Evolutionary conservation across 192 early-diverging fungal genomes (phyloP).

Genomic region (Gonapodya prolifera): DNA sequence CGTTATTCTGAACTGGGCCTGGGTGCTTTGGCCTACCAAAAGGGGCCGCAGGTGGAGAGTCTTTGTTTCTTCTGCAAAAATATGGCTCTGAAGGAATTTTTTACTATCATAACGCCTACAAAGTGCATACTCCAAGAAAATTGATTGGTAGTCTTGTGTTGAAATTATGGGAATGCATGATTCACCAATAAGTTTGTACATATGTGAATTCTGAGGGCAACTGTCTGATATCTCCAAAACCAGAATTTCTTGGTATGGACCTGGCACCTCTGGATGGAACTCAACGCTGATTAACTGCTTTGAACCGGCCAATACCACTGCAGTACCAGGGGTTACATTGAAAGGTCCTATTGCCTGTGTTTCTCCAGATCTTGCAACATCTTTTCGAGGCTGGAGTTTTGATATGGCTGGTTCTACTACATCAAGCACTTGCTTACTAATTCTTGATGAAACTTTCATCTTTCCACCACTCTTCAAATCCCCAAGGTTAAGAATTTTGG

Average conservation of each 20-base stretch:
- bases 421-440: background rate
- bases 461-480: constrained; percentile 26
- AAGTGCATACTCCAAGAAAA: constrained; percentile 49
- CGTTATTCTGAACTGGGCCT: constrained; percentile 42
- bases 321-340: constrained; percentile 38
- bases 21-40: constrained; percentile 38
- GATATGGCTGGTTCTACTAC: constrained; percentile 5
- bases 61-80: constrained; percentile 52
- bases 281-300: constrained; percentile 47
- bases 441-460: background rate
- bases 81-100: constrained; percentile 25
- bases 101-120: constrained; percentile 36
- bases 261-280: constrained; percentile 43
- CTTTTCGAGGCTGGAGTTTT: constrained; percentile 25
- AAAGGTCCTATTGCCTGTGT: constrained; percentile 44
- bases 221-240: constrained; percentile 44
- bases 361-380: constrained; percentile 35
- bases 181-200: constrained; percentile 40
- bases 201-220: constrained; percentile 30
- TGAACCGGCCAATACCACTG: constrained; percentile 27
- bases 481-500: constrained; percentile 25
- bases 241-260: constrained; percentile 42
- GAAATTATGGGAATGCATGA: constrained; percentile 48
- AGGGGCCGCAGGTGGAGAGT: constrained; percentile 44
- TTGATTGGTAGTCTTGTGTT: constrained; percentile 37